Evolutionary conservation across 129 eudicot species (phyloP), one percentile per base, ranked within the genome.

Genomic region (Pseudognaphalium luteoalbum): DNA sequence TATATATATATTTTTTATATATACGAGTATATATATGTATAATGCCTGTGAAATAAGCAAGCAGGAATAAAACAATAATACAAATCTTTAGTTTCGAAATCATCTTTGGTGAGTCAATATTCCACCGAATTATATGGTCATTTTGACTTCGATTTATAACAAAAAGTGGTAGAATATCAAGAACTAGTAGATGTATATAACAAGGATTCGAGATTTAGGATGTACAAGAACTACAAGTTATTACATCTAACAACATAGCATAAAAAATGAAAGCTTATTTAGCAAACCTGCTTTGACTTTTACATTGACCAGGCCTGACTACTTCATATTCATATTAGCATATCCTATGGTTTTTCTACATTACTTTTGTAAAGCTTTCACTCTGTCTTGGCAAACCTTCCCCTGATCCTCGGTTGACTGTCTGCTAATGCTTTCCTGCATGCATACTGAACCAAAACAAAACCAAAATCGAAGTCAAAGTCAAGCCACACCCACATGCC

Each of bases 341-440:
- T 56, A 35, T 28, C n/a, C 47, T 63, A 63, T 51, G 22, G 42
- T 52, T 71, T 50, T 79, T 52, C 80, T 65, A 79, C 78, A 72
- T 65, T 80, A 66, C 62, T 74, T 75, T 74, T 60, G 62, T 80
- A 54, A 35, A 30, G 47, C 67, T 57, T 34, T 81, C 80, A 68
- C 15, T 81, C 84, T 44, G 77, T 70, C 77, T 81, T 81, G 44
- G 85, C 85, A 81, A 81, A 81, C 73, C 85, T 81, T 76, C 85
- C 85, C 68, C 77, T 75, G 56, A 81, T 81, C 77, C 85, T 75
- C 60, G 85, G 85, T 70, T 81, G 85, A 62, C 68, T 81, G 77
- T 81, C 85, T 51, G 85, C 85, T 19, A 81, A 70, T 62, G 81
- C 85, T 77, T 81, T 81, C 76, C 85, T 76, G 73, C 85, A 76